Conservation (phyloP, 225 moss, liverwort and hornwort species). For the Takakia lepidozioides region DNA sequence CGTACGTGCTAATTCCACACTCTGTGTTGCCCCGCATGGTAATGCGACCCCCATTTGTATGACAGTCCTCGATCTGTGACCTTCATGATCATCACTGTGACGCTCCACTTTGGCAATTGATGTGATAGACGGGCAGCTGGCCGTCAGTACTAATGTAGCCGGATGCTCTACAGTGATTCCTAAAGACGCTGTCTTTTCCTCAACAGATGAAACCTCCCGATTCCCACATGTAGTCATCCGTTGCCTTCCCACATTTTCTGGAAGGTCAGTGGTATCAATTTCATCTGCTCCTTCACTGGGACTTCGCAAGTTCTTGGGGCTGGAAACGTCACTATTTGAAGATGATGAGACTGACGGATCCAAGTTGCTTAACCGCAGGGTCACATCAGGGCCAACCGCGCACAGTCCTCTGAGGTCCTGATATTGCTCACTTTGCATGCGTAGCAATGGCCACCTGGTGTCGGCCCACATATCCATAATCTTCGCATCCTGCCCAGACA, state of each 20-base stretch:
- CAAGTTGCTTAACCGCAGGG: slow-evolving; percentile 2
- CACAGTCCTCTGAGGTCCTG: slow-evolving; percentile 11
- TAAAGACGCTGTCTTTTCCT: too few species aligned
- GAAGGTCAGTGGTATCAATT: too few species aligned
- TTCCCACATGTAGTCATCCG: too few species aligned
- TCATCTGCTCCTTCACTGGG: slow-evolving; percentile 27
- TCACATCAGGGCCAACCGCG: slow-evolving; percentile 36
- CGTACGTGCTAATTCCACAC: too few species aligned
- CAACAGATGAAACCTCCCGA: too few species aligned
- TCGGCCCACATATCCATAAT: slow-evolving; percentile 49
- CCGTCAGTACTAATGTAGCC: too few species aligned
- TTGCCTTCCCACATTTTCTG: too few species aligned
- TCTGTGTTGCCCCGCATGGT: too few species aligned
- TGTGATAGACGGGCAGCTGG: slow-evolving; percentile 18
- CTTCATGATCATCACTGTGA: slow-evolving; percentile 19
- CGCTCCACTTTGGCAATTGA: slow-evolving; percentile 37
- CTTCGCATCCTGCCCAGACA: slow-evolving; percentile 65
- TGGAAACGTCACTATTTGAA: slow-evolving; percentile 55
- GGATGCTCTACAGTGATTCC: too few species aligned
- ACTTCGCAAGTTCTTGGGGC: slow-evolving; percentile 37
- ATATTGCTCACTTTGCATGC: slow-evolving; percentile 45
- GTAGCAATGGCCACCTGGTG: slow-evolving; percentile 17
- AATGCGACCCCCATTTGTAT: too few species aligned
- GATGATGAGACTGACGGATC: slow-evolving; percentile 28
- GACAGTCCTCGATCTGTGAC: slow-evolving; percentile 11